A percentile compares a stretch with the other conserved stretches of the same genome.
Evolutionary conservation across 148 eudicot species (phyloP).

Genomic region (Fagopyrum homotropicum): DNA sequence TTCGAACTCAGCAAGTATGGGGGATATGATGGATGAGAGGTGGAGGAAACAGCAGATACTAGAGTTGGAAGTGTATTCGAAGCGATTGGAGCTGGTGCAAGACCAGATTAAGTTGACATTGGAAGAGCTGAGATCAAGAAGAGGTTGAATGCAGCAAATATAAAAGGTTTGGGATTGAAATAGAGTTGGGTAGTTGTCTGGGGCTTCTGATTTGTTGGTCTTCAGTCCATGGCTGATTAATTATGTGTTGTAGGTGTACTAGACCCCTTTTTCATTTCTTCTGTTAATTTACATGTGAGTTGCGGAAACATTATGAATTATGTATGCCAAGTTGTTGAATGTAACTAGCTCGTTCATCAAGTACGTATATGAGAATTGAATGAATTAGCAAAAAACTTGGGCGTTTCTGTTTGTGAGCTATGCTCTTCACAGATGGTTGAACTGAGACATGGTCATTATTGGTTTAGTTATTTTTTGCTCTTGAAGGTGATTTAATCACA

Average conservation of each 20-base stretch:
- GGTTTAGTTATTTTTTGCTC: neutral
- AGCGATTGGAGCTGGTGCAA: conserved; percentile 90
- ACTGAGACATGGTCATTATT: neutral
- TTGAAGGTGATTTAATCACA: neutral
- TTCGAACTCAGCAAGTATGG: conserved; percentile 15
- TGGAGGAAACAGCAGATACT: conserved; percentile 95
- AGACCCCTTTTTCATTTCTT: neutral
- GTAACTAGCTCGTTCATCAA: conserved; percentile 15
- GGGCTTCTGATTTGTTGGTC: conserved; percentile 18
- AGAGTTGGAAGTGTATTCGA: conserved; percentile 92
- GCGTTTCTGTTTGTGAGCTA: conserved; percentile 6
- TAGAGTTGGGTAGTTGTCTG: conserved; percentile 23
- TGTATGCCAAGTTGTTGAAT: conserved; percentile 21
- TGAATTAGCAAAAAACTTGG: conserved; percentile 24
- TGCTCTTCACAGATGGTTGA: neutral
- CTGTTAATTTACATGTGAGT: conserved; percentile 25
- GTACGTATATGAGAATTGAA: conserved; percentile 21
- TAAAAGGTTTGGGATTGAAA: conserved; percentile 6
- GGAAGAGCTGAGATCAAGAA: conserved; percentile 74
- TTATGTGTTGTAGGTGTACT: conserved; percentile 30
- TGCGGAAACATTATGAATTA: conserved; percentile 32
- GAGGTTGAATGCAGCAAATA: conserved; percentile 20
- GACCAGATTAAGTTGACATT: conserved; percentile 72
- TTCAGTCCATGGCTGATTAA: conserved; percentile 17
- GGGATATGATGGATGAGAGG: conserved; percentile 50